These are phyloP conservation scores for Globisporangium middletonii DNA, from an alignment of 352 stramenopile genomes.

Conservation along the genomic window DNA sequence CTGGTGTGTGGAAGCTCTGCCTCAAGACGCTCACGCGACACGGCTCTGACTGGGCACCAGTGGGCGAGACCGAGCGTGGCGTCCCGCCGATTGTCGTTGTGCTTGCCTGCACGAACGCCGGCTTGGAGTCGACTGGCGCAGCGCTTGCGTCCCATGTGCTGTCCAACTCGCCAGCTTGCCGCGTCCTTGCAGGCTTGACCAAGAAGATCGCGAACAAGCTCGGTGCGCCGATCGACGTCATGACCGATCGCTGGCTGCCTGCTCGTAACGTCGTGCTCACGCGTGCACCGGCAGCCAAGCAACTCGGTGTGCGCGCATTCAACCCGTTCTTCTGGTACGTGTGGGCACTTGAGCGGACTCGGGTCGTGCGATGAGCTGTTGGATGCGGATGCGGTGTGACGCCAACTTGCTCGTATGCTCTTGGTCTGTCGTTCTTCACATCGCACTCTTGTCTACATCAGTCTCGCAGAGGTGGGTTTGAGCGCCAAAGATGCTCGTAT, in stretches of 20 bases:
- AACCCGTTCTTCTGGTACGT: conserved; percentile 74
- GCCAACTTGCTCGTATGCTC: neutral
- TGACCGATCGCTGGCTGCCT: conserved; percentile 81
- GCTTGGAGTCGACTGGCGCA: conserved; percentile 49
- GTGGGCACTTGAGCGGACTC: neutral
- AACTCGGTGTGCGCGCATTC: conserved; percentile 33
- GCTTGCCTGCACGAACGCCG: conserved; percentile 29
- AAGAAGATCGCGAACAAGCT: conserved; percentile 85
- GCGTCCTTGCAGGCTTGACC: conserved; percentile 67
- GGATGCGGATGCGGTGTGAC: too few species aligned
- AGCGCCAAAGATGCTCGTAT: too few species aligned
- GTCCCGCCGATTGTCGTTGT: conserved; percentile 60
- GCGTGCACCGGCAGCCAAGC: conserved; percentile 6
- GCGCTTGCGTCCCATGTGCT: conserved; percentile 40
- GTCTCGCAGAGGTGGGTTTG: neutral
- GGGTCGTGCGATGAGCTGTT: too few species aligned
- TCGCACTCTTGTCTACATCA: neutral
- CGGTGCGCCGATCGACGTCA: conserved; percentile 68
- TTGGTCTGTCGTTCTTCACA: neutral
- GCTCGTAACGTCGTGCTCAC: conserved; percentile 22
- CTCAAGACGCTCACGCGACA: conserved; percentile 68
- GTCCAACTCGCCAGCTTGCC: conserved; percentile 65
- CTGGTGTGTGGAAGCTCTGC: conserved; percentile 54
- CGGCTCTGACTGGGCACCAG: conserved; percentile 60
- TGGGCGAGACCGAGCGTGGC: conserved; percentile 59